phyloP scores from a whole-genome alignment of 306 rosid species.

The Fragaria vesca region DNA sequence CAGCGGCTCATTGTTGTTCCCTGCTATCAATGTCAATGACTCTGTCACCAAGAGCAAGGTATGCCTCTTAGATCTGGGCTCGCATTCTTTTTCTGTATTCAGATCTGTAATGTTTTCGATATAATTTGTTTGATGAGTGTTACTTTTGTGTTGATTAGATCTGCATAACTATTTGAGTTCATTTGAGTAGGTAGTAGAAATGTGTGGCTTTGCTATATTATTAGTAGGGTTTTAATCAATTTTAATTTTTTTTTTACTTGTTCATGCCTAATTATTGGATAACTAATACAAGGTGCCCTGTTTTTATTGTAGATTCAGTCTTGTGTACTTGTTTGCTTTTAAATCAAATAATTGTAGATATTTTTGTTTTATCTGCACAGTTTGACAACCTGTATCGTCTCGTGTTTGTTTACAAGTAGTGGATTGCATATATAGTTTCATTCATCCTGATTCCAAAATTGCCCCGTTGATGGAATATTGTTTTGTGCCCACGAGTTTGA shows the following conservation, averaged over 20 bases:
- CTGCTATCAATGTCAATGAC: conserved; percentile 95
- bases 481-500: neutral
- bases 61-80: neutral
- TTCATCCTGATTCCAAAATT: neutral
- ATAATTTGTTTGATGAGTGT: neutral
- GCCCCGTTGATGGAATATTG: neutral
- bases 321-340: neutral
- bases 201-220: neutral
- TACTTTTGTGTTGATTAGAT: neutral
- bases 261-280: neutral
- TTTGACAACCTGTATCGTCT: neutral
- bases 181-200: neutral
- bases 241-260: neutral
- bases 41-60: conserved; percentile 99
- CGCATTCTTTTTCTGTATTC: neutral
- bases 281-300: neutral
- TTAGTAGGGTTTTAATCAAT: neutral
- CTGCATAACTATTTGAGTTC: neutral
- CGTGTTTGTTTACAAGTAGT: neutral
- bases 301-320: neutral
- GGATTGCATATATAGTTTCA: neutral
- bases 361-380: neutral
- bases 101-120: conserved; percentile 15
- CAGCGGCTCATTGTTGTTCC: conserved; percentile 70
- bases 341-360: neutral